A percentile compares a stretch with the other conserved stretches of the same genome.
phyloP scores from a whole-genome alignment of 768 basidiomycete genomes.

The Kockovaella imperatae region DNA sequence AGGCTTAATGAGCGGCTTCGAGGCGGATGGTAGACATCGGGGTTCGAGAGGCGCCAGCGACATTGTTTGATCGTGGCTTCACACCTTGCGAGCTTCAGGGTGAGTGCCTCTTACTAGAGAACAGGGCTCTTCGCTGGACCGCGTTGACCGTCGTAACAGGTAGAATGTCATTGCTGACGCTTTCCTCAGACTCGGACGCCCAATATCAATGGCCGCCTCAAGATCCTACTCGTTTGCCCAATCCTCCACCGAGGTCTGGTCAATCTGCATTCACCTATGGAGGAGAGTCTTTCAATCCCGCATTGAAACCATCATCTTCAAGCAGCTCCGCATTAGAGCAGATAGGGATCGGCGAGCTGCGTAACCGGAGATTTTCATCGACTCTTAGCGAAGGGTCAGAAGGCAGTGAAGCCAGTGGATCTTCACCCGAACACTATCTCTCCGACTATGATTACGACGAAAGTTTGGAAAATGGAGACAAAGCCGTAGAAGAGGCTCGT shows the following conservation, averaged over 20 bases:
- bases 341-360: no score
- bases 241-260: conserved; percentile 37
- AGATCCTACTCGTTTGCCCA: conserved; percentile 50
- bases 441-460: conserved; percentile 42
- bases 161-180: not conserved
- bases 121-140: not conserved
- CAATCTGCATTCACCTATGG: conserved; percentile 70
- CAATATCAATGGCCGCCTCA: conserved; percentile 63
- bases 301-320: conserved; percentile 54
- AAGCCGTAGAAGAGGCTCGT: conserved; percentile 3
- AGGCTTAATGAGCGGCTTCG: conserved; percentile 6
- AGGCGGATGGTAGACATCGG: conserved; percentile 5
- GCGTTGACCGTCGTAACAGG: conserved; percentile 4
- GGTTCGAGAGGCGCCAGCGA: conserved; percentile 8
- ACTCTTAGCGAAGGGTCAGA: conserved; percentile 15
- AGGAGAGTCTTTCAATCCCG: conserved; percentile 63
- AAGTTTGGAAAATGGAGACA: no score
- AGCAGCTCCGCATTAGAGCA: no score
- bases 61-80: conserved; percentile 20
- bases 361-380: conserved; percentile 4
- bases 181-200: conserved; percentile 43
- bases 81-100: not conserved
- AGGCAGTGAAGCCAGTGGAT: conserved; percentile 10
- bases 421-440: conserved; percentile 38
- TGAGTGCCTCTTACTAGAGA: conserved; percentile 1